Base-by-base conservation (phyloP, 1,284 basidiomycete genomes). In the Tylopilus orsonianus region DNA sequence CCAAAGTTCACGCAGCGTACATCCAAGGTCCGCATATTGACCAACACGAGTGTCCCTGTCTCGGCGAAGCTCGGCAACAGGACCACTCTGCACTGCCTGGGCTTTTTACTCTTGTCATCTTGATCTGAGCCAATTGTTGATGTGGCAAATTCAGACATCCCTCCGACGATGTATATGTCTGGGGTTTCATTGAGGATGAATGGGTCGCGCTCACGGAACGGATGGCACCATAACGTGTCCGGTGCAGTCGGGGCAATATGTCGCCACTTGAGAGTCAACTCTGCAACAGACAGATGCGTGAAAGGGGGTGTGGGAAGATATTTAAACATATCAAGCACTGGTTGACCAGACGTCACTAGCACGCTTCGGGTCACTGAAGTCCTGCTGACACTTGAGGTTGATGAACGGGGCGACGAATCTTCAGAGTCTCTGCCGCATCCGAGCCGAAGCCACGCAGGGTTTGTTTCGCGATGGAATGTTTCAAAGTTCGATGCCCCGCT, bases 141-240 rank as follows among this genome's bases (percentile, higher is more conserved):
- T 2, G 93, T 95, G 49, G 76, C 79, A 65, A 96, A 96, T 54
- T 71, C 74, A 41, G 90, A 85, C 71, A 98, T 96, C 56, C 93
- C 93, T 20, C 97, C 96, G n/a, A 97, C 75, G 54, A 97, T 76
- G 64, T 97, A 96, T 27, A 99, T 69, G 64, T 97, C 83, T 8
- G 97, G 97, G 8, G 90, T 86, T 61, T 87, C 77, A 22, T 75
- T 67, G 33, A 99, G 75, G 48, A 97, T 78, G 69, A 99, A 99
- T 0, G 97, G 97, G 66, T 99, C 97, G 8, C 74, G 72, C 32
- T 83, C 77, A 44, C 90, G 85, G 72, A 90, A 98, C 8, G 97
- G 97, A 66, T 97, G 96, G 63, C 96, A 97, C 93, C 94, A 98
- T 2, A 99, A 78, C 1, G 97, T 99, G 69, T 99, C 97, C 12